A percentile compares a stretch with the other conserved stretches of the same genome.
These are phyloP conservation scores for Penicillium longicatenatum DNA, from an alignment of 495 filamentous ascomycete species.

Conservation along the genomic window DNA sequence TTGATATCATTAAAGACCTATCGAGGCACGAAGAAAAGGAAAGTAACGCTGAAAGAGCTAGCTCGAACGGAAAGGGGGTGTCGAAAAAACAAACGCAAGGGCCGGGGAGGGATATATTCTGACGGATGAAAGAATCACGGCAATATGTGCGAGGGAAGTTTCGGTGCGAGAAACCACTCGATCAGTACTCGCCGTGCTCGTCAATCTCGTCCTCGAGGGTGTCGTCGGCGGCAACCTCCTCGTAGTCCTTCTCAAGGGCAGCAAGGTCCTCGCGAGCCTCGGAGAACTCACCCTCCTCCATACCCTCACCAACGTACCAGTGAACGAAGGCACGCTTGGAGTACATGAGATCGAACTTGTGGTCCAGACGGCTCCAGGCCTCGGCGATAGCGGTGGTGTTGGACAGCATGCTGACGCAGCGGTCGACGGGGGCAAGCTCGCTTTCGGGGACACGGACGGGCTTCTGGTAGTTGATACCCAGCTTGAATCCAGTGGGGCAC, in stretches of 20 bases:
- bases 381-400: conserved; percentile 92
- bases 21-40: conserved; percentile 5
- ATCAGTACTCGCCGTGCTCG: conserved; percentile 69
- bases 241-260: conserved; percentile 88
- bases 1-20: conserved; percentile 5
- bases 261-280: conserved; percentile 90
- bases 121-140: conserved; percentile 28
- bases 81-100: conserved; percentile 20
- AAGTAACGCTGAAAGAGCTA: conserved; percentile 29
- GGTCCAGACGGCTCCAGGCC: conserved; percentile 84
- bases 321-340: conserved; percentile 93
- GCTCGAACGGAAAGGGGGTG: conserved; percentile 32
- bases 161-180: neutral
- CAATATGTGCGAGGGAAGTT: conserved; percentile 11
- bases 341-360: conserved; percentile 98
- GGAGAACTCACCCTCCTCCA: conserved; percentile 94
- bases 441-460: conserved; percentile 74
- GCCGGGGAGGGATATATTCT: conserved; percentile 25
- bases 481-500: conserved; percentile 96
- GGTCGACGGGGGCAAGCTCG: conserved; percentile 81
- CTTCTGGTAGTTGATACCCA: conserved; percentile 93
- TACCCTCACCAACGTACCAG: conserved; percentile 95
- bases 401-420: conserved; percentile 86
- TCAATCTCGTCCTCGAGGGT: conserved; percentile 52
- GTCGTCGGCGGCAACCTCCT: conserved; percentile 79